Conservation (phyloP, 2,329 filamentous ascomycete genomes). For the Fusarium sp. region DNA sequence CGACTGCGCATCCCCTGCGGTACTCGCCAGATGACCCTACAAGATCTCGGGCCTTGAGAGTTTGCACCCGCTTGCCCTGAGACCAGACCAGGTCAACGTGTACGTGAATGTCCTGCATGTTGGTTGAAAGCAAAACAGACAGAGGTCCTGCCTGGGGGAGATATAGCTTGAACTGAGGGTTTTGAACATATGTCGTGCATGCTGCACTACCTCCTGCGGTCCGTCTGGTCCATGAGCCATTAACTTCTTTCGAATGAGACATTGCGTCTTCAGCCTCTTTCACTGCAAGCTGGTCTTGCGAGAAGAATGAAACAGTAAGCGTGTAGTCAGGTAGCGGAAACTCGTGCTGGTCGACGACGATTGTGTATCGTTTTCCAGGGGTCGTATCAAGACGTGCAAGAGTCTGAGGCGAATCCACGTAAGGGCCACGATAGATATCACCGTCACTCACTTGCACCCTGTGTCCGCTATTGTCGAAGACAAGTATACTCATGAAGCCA, state of each 20-base stretch:
- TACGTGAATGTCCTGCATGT: slow-evolving; percentile 77
- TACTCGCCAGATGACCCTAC: slow-evolving; percentile 91
- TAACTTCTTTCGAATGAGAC: slow-evolving; percentile 69
- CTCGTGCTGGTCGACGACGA: slow-evolving; percentile 84
- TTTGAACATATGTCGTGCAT: slow-evolving; percentile 82
- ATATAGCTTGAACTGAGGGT: slow-evolving; percentile 86
- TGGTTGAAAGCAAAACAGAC: slow-evolving; percentile 81
- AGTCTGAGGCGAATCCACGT: slow-evolving; percentile 93
- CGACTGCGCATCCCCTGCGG: slow-evolving; percentile 81
- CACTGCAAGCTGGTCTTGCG: slow-evolving; percentile 73
- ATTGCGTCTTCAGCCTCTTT: slow-evolving; percentile 74
- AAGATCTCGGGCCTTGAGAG: slow-evolving; percentile 82
- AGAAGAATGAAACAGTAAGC: slow-evolving; percentile 92
- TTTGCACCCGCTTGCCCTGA: slow-evolving; percentile 77
- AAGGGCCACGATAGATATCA: slow-evolving; percentile 82
- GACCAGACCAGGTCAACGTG: slow-evolving; percentile 90
- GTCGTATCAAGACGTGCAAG: slow-evolving; percentile 76
- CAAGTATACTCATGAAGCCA: slow-evolving; percentile 90
- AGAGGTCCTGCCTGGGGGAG: slow-evolving; percentile 73
- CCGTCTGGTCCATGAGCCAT: slow-evolving; percentile 80
- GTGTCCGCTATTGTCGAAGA: slow-evolving; percentile 80
- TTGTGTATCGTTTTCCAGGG: slow-evolving; percentile 64
- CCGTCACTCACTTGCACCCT: slow-evolving; percentile 82
- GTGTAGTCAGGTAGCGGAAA: slow-evolving; percentile 80
- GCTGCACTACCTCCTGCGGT: slow-evolving; percentile 89